Base-by-base conservation (phyloP, 2,329 filamentous ascomycete genomes). In the Zasmidium citrigriseum region DNA sequence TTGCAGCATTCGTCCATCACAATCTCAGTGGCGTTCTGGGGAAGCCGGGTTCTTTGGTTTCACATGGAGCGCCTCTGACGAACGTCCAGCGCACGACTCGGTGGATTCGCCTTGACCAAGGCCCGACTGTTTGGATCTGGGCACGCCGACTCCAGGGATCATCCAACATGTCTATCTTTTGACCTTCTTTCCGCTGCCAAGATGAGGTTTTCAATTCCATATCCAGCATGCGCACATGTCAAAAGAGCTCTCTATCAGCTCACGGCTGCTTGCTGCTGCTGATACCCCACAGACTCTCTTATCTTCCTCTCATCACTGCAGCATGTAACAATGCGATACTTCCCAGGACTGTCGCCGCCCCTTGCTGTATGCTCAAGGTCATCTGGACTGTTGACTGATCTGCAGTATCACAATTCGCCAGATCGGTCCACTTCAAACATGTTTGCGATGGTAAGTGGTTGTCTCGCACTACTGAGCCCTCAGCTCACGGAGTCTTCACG, bases 61-160 rank as follows among this genome's bases (percentile, higher is more conserved):
- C 47, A 27, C 47, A 49, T 18, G 22, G 11, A 27, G 21, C 47
- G 47, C 47, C 47, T 49, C 47, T 49, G 47, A 49, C 47, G 34
- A 41, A 4, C 34, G n/a, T n/a, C n/a, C n/a, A n/a, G n/a, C n/a
- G n/a, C n/a, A n/a, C n/a, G n/a, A n/a, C n/a, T n/a, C n/a, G n/a
- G n/a, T n/a, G n/a, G n/a, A n/a, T n/a, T n/a, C n/a, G n/a, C n/a
- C n/a, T n/a, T 41, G 14, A n/a, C 14, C 34, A 41, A 16, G n/a
- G 34, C 34, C 27, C 27, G 27, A 29, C 27, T 7, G 27, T 29
- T 29, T 29, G 27, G 27, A 29, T 29, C 7, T 14, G 7, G 14
- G 27, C 27, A 29, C 27, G 27, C 27, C 27, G 14, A 14, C 27
- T 29, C 27, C 27, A 29, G 14, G 27, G 27, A 29, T 29, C 27